Evolutionary conservation across 2,329 filamentous ascomycete genomes (phyloP).

Genomic region (Aspergillus hortae): DNA sequence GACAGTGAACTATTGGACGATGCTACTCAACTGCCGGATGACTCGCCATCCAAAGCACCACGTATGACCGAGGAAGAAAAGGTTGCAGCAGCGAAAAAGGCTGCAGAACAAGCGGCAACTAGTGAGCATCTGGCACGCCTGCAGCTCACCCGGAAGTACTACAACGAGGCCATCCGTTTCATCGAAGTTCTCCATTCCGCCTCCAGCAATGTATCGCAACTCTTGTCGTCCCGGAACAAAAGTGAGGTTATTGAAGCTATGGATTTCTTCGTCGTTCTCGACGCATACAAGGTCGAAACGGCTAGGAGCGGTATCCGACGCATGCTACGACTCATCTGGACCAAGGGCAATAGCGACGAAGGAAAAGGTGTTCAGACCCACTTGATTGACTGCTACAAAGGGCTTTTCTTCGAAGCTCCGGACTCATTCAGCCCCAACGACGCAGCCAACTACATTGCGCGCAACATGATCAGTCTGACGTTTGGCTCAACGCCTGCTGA

Average conservation of each 20-base stretch:
- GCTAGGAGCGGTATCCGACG: constrained; percentile 88
- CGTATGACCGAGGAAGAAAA: constrained; percentile 78
- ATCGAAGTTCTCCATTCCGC: constrained; percentile 86
- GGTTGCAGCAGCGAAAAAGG: constrained; percentile 69
- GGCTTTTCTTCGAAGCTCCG: constrained; percentile 93
- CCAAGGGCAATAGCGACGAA: constrained; percentile 98
- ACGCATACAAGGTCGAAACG: constrained; percentile 93
- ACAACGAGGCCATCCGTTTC: constrained; percentile 88
- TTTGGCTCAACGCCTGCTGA: constrained; percentile 94
- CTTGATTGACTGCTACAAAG: constrained; percentile 93
- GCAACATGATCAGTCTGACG: constrained; percentile 98
- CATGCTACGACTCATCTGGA: constrained; percentile 98
- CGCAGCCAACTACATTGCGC: constrained; percentile 88
- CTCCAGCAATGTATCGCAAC: constrained; percentile 75
- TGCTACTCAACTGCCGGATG: constrained; percentile 70
- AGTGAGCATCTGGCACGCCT: constrained; percentile 84
- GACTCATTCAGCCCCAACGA: constrained; percentile 84
- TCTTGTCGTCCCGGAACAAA: constrained; percentile 93
- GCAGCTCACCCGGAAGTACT: constrained; percentile 84
- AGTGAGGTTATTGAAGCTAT: constrained; percentile 98
- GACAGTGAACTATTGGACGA: constrained; percentile 81
- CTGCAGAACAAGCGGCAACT: constrained; percentile 81
- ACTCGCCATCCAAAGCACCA: constrained; percentile 62
- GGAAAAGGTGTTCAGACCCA: constrained; percentile 97
- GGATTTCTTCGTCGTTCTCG: constrained; percentile 93